Conservation (phyloP, 352 stramenopile genomes). For the Salisapilia sapeloensis region DNA sequence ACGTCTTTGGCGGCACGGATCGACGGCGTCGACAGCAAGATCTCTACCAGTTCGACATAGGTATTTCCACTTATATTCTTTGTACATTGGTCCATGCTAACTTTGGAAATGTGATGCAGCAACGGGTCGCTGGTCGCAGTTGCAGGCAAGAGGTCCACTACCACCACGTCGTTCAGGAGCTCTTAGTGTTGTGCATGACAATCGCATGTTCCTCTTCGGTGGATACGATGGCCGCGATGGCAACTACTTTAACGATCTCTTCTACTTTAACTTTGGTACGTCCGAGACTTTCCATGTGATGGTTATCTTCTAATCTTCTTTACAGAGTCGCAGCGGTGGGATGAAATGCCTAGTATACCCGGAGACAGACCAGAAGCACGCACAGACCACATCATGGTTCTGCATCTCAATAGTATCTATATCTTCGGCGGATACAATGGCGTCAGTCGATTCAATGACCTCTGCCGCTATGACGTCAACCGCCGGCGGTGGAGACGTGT, state of each 20-base stretch:
- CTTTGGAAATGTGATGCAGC: slow-evolving; percentile 6
- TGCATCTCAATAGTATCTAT: slow-evolving; percentile 62
- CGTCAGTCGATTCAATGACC: slow-evolving; percentile 64
- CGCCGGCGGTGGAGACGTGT: slow-evolving; percentile 35
- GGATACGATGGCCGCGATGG: slow-evolving; percentile 80
- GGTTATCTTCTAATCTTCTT: background rate
- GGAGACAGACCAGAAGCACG: slow-evolving; percentile 48
- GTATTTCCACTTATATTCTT: too few species aligned
- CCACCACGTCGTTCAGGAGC: slow-evolving; percentile 60
- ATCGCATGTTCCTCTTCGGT: slow-evolving; percentile 81
- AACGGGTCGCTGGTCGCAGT: slow-evolving; percentile 49
- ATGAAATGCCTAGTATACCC: slow-evolving; percentile 52
- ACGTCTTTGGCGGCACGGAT: slow-evolving; percentile 79
- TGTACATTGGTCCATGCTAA: slow-evolving; percentile 5
- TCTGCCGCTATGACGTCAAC: slow-evolving; percentile 52
- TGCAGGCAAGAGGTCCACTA: slow-evolving; percentile 40
- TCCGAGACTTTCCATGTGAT: background rate
- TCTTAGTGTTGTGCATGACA: slow-evolving; percentile 60
- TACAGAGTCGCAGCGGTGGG: slow-evolving; percentile 37
- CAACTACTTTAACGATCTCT: slow-evolving; percentile 84
- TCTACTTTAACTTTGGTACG: slow-evolving; percentile 74
- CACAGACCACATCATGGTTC: slow-evolving; percentile 80
- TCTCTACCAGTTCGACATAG: slow-evolving; percentile 71
- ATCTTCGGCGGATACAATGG: slow-evolving; percentile 83
- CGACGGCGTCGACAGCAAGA: slow-evolving; percentile 63